These are phyloP conservation scores for Lycium barbarum DNA, from an alignment of 257 asterid genomes.

Conservation along the genomic window DNA sequence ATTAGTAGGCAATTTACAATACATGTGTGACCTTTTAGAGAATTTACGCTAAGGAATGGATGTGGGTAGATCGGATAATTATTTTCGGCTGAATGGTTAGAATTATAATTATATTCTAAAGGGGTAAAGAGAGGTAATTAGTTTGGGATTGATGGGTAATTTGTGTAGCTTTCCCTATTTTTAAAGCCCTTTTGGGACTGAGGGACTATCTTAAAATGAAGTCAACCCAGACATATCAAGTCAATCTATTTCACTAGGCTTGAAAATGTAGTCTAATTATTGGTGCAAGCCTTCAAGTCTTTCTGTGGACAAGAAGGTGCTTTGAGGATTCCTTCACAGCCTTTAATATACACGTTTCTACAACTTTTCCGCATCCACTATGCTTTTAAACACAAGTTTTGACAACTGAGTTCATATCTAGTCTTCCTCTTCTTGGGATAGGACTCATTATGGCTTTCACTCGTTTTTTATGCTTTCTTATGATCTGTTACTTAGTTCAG, in stretches of 20 bases:
- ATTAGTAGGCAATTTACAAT: too few relatives aligned
- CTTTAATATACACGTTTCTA: neutral
- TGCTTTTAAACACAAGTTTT: neutral
- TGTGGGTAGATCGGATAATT: too few relatives aligned
- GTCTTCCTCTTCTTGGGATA: conserved; percentile 15
- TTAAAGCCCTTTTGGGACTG: too few relatives aligned
- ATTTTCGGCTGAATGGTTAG: too few relatives aligned
- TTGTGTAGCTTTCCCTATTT: too few relatives aligned
- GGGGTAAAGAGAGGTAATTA: too few relatives aligned
- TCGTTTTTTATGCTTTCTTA: neutral
- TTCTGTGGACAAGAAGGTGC: neutral
- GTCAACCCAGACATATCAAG: neutral
- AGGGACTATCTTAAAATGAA: neutral
- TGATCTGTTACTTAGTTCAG: neutral
- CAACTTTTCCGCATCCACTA: neutral
- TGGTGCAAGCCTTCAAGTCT: neutral
- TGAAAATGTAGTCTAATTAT: neutral
- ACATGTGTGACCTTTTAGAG: too few relatives aligned
- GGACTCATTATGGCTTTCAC: neutral
- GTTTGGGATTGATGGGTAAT: too few relatives aligned
- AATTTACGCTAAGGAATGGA: too few relatives aligned
- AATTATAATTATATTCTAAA: too few relatives aligned
- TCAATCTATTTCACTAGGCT: neutral
- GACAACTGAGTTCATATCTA: neutral
- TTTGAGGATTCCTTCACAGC: neutral